Percentiles rank a stretch among this genome's conserved stretches.
These are phyloP conservation scores for Ascochyta fabae DNA, from an alignment of 2,329 filamentous ascomycete species.

Conservation along the genomic window DNA sequence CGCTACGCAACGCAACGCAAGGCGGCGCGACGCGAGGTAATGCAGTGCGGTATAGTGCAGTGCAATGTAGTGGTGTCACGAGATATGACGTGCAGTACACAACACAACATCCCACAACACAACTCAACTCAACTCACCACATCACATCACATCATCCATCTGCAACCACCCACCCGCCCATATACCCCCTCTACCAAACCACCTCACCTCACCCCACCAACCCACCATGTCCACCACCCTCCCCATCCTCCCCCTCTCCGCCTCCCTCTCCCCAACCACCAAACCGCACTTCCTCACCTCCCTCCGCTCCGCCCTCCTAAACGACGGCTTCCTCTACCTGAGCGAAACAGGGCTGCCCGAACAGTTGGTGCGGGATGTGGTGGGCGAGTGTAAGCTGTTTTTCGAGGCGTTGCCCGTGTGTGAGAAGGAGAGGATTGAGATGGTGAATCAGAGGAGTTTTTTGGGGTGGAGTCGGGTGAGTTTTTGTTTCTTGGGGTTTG, in stretches of 20 bases:
- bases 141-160: too few relatives aligned
- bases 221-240: conserved; percentile 59
- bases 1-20: too few relatives aligned
- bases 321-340: conserved; percentile 88
- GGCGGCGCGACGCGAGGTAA: too few relatives aligned
- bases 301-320: conserved; percentile 76
- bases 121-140: too few relatives aligned
- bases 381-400: conserved; percentile 72
- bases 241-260: conserved; percentile 77
- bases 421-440: conserved; percentile 71
- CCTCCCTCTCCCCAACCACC: conserved; percentile 68
- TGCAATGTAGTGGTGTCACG: background rate
- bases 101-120: too few relatives aligned
- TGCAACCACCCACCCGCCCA: too few relatives aligned
- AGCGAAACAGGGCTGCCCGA: conserved; percentile 70
- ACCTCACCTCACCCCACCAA: too few relatives aligned
- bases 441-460: conserved; percentile 58
- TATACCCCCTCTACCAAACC: background rate
- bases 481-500: background rate
- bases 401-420: conserved; percentile 74
- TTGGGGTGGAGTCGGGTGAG: conserved; percentile 56
- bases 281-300: conserved; percentile 75
- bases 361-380: conserved; percentile 68
- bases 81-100: too few relatives aligned
- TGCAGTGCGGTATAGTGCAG: background rate